Evolutionary conservation across 371 early-diverging fungal genomes (phyloP).

Genomic region (Mortierella sp.): DNA sequence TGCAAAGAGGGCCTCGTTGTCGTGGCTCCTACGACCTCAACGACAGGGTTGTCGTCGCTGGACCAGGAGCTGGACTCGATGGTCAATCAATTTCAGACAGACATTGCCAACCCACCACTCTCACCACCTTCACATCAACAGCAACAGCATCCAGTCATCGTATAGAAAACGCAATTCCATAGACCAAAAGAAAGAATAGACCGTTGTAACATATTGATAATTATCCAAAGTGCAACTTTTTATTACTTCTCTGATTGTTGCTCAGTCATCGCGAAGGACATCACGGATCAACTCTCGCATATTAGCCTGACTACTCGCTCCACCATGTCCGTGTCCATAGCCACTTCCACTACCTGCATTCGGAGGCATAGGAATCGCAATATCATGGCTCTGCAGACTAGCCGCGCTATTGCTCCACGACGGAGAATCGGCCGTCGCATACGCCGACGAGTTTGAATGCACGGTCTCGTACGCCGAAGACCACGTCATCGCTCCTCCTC

Average conservation of each 20-base stretch:
- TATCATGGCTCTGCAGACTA: slow-evolving; percentile 11
- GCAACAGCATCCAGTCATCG: too few relatives aligned
- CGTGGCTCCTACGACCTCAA: too few relatives aligned
- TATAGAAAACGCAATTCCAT: too few relatives aligned
- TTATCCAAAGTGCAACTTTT: not conserved
- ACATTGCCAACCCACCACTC: too few relatives aligned
- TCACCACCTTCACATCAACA: too few relatives aligned
- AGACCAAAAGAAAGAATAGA: too few relatives aligned
- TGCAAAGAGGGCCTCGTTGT: too few relatives aligned
- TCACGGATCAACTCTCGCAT: slow-evolving; percentile 50
- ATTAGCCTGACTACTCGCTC: not conserved
- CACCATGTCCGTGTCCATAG: not conserved
- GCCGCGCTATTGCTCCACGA: slow-evolving; percentile 19
- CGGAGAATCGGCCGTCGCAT: slow-evolving; percentile 32
- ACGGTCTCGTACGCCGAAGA: slow-evolving; percentile 28
- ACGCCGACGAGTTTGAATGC: slow-evolving; percentile 10
- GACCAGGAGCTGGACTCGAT: too few relatives aligned
- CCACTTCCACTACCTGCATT: not conserved
- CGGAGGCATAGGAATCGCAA: slow-evolving; percentile 14
- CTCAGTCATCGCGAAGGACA: slow-evolving; percentile 30
- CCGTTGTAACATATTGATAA: too few relatives aligned
- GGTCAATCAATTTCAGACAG: too few relatives aligned
- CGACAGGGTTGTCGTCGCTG: too few relatives aligned
- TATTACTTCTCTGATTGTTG: not conserved
- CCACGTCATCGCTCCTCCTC: not conserved